These are phyloP conservation scores for Hypoxylon rubiginosum DNA, from an alignment of 2,329 filamentous ascomycete species.

Conservation along the genomic window DNA sequence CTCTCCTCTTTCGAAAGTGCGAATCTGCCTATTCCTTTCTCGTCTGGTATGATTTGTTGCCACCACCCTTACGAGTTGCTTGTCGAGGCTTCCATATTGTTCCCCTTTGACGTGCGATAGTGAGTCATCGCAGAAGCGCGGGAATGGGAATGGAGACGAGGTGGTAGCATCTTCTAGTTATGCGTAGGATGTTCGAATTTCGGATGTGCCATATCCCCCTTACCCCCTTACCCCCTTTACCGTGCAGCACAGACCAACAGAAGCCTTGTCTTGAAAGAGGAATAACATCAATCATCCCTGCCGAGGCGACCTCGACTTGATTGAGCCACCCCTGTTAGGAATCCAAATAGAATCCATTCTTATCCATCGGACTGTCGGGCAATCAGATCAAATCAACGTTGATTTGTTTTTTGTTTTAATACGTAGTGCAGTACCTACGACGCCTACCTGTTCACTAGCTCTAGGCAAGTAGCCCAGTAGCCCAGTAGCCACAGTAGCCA, in stretches of 20 bases:
- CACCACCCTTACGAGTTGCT: constrained; percentile 21
- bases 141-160: not conserved
- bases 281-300: constrained; percentile 9
- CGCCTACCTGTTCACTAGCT: constrained; percentile 17
- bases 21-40: constrained; percentile 30
- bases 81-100: constrained; percentile 11
- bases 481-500: constrained; percentile 27
- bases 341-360: constrained; percentile 22
- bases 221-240: constrained; percentile 30
- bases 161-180: not conserved
- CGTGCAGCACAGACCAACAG: constrained; percentile 30
- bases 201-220: constrained; percentile 20
- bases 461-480: constrained; percentile 19
- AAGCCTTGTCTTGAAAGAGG: constrained; percentile 1
- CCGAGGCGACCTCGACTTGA: constrained; percentile 21
- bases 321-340: constrained; percentile 24
- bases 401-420: constrained; percentile 14
- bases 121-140: constrained; percentile 31
- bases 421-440: constrained; percentile 12
- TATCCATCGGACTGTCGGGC: constrained; percentile 30
- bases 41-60: constrained; percentile 27
- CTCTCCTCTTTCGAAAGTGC: constrained; percentile 9
- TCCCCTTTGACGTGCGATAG: not conserved
- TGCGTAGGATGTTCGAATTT: not conserved
- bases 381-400: constrained; percentile 27